phyloP scores from a whole-genome alignment of 768 basidiomycete genomes.

The Macrolepiota dolichaula region DNA sequence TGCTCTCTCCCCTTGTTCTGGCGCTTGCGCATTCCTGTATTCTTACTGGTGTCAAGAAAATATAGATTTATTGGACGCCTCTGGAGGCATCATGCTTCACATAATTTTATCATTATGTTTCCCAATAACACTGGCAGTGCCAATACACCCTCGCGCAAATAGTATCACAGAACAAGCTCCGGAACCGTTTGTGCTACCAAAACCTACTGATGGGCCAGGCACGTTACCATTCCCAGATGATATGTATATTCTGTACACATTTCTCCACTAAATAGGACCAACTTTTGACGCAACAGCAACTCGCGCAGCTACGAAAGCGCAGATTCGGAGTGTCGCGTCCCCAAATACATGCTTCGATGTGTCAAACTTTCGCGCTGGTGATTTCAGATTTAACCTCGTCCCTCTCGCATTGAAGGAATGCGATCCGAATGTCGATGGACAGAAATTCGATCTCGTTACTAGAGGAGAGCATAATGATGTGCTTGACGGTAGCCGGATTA shows the following conservation, averaged over 20 bases:
- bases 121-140: background rate
- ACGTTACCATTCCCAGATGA: background rate
- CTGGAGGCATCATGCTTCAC: background rate
- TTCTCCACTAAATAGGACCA: constrained; percentile 15
- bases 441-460: constrained; percentile 31
- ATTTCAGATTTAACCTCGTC: constrained; percentile 29
- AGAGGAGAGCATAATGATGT: constrained; percentile 27
- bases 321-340: constrained; percentile 24
- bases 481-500: constrained; percentile 20
- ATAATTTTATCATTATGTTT: background rate
- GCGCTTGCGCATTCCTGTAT: background rate
- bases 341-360: constrained; percentile 25
- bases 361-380: constrained; percentile 27
- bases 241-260: background rate
- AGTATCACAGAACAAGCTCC: background rate
- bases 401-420: constrained; percentile 24
- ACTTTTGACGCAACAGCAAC: constrained; percentile 27
- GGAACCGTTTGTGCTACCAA: background rate
- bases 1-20: background rate
- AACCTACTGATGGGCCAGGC: background rate
- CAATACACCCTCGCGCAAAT: background rate
- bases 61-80: background rate
- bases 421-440: constrained; percentile 22
- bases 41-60: background rate
- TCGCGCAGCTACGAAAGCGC: constrained; percentile 22